Evolutionary conservation across 2,329 filamentous ascomycete genomes (phyloP), one percentile per base, ranked within the genome.

Genomic region (Metarhizium sp.): DNA sequence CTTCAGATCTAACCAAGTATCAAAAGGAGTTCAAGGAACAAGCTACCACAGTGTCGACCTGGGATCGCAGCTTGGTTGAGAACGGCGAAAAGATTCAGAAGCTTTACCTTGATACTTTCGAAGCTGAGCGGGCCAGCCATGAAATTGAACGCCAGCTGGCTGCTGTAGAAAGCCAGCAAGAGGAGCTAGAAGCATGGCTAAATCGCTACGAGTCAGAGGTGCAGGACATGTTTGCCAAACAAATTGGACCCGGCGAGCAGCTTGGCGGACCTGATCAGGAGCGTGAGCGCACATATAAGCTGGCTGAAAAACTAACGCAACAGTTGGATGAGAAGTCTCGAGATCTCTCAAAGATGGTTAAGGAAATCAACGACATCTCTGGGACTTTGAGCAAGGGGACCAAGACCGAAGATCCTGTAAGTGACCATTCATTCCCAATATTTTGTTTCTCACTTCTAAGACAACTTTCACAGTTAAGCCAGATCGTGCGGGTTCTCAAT

Each of bases 31-130:
- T 97, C 75, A 91, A 95, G 68, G 81, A 87, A 38, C 91, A 97
- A 69, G 92, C 95, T 4, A 81, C 85, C 58, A 87, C 91, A 60
- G 90, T 97, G 14, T 88, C 91, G 13, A 79, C 82, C 48, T 99
- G 95, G 95, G 94, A 99, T 69, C 84, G 90, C 56, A 83, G 92
- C 68, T 78, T 99, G 14, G 91, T 97, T 3, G 89, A 95, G 62
- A 99, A 99, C 66, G 90, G 88, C 56, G 89, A 92, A 66, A 96
- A 95, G 76, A 95, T 99, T 58, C 89, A 92, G 70, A 91, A 92
- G 70, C 78, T 99, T 4, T 97, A 95, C 67, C 81, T 90, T 13
- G 90, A 88, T 68, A 96, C 94, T 0, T 92, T 92, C 61, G 92
- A 97, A 66, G 94, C 94, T 0, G 92, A 97, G 73, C 85, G 91